phyloP scores from a whole-genome alignment of 345 rosid species.

The Moricandia arvensis region DNA sequence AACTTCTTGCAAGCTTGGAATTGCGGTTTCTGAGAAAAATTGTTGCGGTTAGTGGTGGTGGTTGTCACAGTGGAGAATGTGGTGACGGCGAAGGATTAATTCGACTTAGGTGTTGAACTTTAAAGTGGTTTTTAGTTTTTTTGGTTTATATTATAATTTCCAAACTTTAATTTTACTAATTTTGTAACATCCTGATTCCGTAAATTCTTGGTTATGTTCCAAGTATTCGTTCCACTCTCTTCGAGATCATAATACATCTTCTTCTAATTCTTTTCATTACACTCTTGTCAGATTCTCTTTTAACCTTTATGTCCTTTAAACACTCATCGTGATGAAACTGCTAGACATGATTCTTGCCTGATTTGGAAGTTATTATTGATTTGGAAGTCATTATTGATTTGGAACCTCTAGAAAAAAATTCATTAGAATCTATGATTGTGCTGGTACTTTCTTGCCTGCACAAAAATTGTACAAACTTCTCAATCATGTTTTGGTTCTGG shows the following conservation, averaged over 20 bases:
- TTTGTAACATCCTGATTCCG: background rate
- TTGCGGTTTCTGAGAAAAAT: too few relatives aligned
- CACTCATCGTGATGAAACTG: background rate
- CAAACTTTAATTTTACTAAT: too few relatives aligned
- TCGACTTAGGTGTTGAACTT: background rate
- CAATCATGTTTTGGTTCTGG: background rate
- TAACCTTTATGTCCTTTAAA: background rate
- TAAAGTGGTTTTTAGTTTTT: background rate
- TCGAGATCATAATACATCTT: background rate
- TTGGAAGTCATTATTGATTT: background rate
- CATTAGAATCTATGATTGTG: background rate
- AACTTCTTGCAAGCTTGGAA: slow-evolving; percentile 10
- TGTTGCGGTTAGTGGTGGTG: background rate
- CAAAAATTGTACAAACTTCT: background rate
- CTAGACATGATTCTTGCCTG: background rate
- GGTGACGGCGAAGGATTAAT: background rate
- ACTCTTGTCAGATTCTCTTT: background rate
- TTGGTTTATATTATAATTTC: background rate
- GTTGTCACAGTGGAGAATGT: background rate
- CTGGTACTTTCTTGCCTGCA: background rate
- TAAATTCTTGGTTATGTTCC: background rate
- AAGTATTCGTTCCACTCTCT: background rate
- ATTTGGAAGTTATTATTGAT: too few relatives aligned
- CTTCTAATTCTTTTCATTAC: background rate
- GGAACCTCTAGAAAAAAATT: background rate